Evolutionary conservation across 163 green algal genomes (phyloP).

Genomic region (Coccomyxa subellipsoidea): DNA sequence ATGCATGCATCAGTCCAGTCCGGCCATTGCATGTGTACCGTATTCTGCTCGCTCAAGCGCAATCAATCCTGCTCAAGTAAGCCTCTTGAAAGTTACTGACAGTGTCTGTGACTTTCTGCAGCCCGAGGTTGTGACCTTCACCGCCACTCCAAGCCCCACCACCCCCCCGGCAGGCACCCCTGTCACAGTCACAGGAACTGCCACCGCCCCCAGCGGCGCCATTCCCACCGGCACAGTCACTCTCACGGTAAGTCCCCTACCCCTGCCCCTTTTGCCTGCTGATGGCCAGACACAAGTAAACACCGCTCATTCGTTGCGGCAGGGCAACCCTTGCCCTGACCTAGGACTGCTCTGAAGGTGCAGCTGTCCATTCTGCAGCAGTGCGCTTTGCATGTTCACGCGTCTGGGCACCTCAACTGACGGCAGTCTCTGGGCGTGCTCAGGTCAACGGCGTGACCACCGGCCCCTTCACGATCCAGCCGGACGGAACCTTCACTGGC

Average conservation of each 20-base stretch:
- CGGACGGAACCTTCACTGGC: not conserved
- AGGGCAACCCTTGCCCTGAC: not conserved
- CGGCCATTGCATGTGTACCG: too few species aligned
- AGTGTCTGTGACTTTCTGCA: too few species aligned
- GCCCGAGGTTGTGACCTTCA: too few species aligned
- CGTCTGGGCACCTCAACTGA: too few species aligned
- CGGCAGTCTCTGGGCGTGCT: not conserved
- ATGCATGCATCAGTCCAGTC: too few species aligned
- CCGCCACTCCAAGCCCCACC: not conserved
- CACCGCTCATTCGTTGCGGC: not conserved
- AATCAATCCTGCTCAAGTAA: too few species aligned
- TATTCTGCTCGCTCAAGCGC: too few species aligned
- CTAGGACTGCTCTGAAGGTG: not conserved
- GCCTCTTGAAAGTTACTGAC: too few species aligned
- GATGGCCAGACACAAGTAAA: not conserved
- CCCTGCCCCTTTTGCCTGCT: not conserved
- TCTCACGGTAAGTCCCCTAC: not conserved
- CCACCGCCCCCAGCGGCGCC: not conserved
- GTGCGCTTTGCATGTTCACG: too few species aligned
- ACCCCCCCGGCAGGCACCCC: not conserved
- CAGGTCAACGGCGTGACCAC: not conserved
- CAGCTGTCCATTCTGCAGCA: not conserved
- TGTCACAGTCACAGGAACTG: not conserved
- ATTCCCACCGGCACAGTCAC: not conserved
- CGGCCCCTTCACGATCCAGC: not conserved